These are phyloP conservation scores for Wickerhamomyces hampshirensis DNA, from an alignment of 805 yeast species.

Conservation along the genomic window DNA sequence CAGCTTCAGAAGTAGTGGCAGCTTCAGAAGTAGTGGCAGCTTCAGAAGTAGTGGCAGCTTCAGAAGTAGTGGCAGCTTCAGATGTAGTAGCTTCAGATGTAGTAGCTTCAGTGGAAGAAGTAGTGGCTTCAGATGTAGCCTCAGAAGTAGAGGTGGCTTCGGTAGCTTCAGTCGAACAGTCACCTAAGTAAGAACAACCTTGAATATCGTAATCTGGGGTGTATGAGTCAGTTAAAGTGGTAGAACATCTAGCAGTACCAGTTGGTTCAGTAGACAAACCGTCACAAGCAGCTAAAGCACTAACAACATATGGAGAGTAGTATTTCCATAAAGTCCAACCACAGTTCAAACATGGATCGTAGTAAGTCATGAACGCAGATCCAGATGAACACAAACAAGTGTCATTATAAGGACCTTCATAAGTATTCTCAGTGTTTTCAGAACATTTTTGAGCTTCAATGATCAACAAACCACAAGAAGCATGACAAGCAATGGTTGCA, in stretches of 20 bases:
- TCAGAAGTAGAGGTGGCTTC: slow-evolving; percentile 9
- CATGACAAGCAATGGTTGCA: slow-evolving; percentile 27
- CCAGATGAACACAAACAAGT: slow-evolving; percentile 15
- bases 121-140: slow-evolving; percentile 8
- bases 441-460: slow-evolving; percentile 26
- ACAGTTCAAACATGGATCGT: slow-evolving; percentile 29
- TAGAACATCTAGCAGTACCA: slow-evolving; percentile 27
- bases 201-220: slow-evolving; percentile 4
- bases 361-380: slow-evolving; percentile 20
- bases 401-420: slow-evolving; percentile 11
- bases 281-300: slow-evolving; percentile 25
- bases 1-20: slow-evolving; percentile 15
- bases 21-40: slow-evolving; percentile 19
- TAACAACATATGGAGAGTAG: slow-evolving; percentile 24
- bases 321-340: slow-evolving; percentile 34
- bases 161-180: slow-evolving; percentile 19
- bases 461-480: slow-evolving; percentile 28
- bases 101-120: slow-evolving; percentile 11
- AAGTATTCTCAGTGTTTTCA: slow-evolving; percentile 4
- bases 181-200: slow-evolving; percentile 33
- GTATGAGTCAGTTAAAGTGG: slow-evolving; percentile 15
- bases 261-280: slow-evolving; percentile 26
- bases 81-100: slow-evolving; percentile 14
- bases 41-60: slow-evolving; percentile 25
- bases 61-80: slow-evolving; percentile 10